phyloP scores from a whole-genome alignment of 148 eudicot genomes.

The Nepenthes mirabilis region DNA sequence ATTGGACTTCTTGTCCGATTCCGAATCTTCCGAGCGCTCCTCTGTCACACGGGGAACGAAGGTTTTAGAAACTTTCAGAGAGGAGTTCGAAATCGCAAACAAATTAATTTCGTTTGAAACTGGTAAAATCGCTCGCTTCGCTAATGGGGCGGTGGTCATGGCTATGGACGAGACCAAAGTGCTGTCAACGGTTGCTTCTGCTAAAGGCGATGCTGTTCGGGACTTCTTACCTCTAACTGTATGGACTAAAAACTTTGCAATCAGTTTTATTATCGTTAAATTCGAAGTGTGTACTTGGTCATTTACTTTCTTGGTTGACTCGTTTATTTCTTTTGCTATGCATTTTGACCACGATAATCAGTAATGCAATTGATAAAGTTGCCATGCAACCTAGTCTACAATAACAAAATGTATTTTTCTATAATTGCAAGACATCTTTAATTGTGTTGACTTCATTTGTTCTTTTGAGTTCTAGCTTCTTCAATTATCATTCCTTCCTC shows the following conservation, averaged over 20 bases:
- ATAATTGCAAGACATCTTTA: too few relatives aligned
- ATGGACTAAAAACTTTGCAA: constrained; percentile 5
- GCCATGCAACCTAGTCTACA: too few relatives aligned
- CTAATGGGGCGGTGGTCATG: constrained; percentile 74
- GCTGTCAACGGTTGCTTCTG: constrained; percentile 63
- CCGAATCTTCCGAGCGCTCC: constrained; percentile 1
- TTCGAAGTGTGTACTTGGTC: too few relatives aligned
- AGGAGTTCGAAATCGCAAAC: constrained; percentile 79
- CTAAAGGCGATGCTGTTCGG: constrained; percentile 44
- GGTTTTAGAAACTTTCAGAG: constrained; percentile 54
- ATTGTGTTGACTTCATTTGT: too few relatives aligned
- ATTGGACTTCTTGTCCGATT: constrained; percentile 11
- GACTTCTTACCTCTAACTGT: constrained; percentile 96
- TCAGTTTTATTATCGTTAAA: too few relatives aligned
- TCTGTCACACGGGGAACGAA: constrained; percentile 16
- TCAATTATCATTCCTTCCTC: too few relatives aligned
- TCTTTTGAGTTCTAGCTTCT: too few relatives aligned
- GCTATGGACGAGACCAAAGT: constrained; percentile 76
- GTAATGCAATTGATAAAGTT: too few relatives aligned
- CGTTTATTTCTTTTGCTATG: too few relatives aligned
- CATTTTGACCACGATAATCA: too few relatives aligned
- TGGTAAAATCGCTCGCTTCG: constrained; percentile 83
- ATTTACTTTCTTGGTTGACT: too few relatives aligned
- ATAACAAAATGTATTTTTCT: too few relatives aligned
- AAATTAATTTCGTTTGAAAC: constrained; percentile 51